Conservation (phyloP, 306 rosid genomes). For the Biancaea sappan region DNA sequence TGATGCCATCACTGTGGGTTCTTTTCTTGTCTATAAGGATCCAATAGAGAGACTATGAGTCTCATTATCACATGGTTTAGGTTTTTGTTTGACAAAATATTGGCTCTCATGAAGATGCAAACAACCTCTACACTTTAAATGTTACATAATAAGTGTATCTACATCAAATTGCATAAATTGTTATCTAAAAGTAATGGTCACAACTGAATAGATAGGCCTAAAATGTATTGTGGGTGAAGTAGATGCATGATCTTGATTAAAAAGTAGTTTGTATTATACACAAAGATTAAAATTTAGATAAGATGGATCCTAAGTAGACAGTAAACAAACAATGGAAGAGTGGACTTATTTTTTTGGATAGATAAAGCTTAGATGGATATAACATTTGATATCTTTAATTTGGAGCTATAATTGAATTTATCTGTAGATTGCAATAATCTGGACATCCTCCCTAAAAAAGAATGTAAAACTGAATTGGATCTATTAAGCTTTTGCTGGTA, state of each 20-base stretch:
- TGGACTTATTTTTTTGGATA: background rate
- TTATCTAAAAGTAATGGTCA: background rate
- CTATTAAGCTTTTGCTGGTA: no score
- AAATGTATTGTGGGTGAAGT: background rate
- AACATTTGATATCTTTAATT: background rate
- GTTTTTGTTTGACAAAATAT: background rate
- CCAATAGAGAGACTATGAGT: background rate
- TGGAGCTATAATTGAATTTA: background rate
- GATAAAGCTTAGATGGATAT: background rate
- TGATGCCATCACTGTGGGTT: background rate
- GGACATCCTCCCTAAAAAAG: no score
- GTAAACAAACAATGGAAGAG: background rate
- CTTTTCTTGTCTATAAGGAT: background rate
- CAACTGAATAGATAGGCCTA: background rate
- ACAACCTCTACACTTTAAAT: background rate
- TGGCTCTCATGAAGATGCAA: background rate
- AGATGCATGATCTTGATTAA: background rate
- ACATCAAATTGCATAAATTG: background rate
- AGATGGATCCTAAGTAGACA: slow-evolving; percentile 5
- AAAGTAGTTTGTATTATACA: background rate
- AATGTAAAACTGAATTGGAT: no score
- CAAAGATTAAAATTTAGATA: background rate
- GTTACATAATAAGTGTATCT: background rate
- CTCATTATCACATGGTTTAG: background rate
- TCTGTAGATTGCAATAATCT: no score